These are phyloP conservation scores for Boletus pseudo-olivaceus DNA, from an alignment of 768 basidiomycete genomes.

Conservation along the genomic window DNA sequence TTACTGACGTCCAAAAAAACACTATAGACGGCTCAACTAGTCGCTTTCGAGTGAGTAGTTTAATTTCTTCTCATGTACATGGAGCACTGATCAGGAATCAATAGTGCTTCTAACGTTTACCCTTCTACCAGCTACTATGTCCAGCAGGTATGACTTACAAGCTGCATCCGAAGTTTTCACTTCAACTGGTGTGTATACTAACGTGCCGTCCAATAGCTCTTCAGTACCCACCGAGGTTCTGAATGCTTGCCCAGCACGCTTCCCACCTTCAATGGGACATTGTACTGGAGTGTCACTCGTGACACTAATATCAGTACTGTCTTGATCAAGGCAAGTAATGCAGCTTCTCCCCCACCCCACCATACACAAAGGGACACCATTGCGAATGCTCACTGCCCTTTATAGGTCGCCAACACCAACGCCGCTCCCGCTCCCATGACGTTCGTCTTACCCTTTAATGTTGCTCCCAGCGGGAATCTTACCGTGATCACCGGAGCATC, in stretches of 20 bases:
- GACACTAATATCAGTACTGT: slow-evolving; percentile 31
- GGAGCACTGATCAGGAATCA: background rate
- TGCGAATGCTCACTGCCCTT: background rate
- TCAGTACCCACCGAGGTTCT: slow-evolving; percentile 59
- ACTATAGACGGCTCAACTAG: slow-evolving; percentile 48
- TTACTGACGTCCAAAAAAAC: background rate
- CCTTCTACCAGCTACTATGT: slow-evolving; percentile 62
- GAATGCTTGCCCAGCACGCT: slow-evolving; percentile 63
- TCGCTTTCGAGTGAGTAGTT: slow-evolving; percentile 54
- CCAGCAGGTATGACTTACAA: slow-evolving; percentile 44
- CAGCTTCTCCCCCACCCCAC: background rate
- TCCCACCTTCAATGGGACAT: slow-evolving; percentile 42
- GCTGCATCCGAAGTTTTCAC: too few relatives aligned
- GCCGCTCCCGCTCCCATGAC: slow-evolving; percentile 37
- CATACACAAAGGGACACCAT: background rate
- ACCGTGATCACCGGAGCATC: slow-evolving; percentile 46
- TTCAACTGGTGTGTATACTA: background rate
- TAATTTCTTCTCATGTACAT: background rate
- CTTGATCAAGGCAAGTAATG: slow-evolving; percentile 51
- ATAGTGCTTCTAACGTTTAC: slow-evolving; percentile 50
- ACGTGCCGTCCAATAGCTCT: slow-evolving; percentile 41
- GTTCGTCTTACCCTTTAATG: slow-evolving; percentile 52
- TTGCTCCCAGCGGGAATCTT: slow-evolving; percentile 42
- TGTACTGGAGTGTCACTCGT: slow-evolving; percentile 59
- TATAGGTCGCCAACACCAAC: slow-evolving; percentile 52